These are phyloP conservation scores for Paxillus ammoniavirescens DNA, from an alignment of 768 basidiomycete species.

Conservation along the genomic window DNA sequence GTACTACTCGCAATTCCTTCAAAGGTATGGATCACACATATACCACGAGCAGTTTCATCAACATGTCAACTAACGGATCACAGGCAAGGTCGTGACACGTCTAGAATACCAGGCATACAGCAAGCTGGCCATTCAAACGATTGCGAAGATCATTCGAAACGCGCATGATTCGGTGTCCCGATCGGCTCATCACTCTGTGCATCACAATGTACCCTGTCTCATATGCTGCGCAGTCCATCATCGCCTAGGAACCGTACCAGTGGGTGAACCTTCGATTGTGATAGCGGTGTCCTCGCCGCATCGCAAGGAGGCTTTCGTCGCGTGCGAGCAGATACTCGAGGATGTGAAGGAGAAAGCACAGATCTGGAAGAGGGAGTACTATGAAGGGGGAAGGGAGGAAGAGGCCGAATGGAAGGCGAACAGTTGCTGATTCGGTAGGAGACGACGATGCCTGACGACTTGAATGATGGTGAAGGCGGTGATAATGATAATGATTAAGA, in stretches of 20 bases:
- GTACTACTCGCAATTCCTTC: slow-evolving; percentile 85
- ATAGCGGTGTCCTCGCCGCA: slow-evolving; percentile 85
- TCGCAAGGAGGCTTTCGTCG: slow-evolving; percentile 75
- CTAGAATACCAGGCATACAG: slow-evolving; percentile 86
- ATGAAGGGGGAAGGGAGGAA: slow-evolving; percentile 63
- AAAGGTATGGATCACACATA: slow-evolving; percentile 49
- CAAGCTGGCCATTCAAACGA: slow-evolving; percentile 75
- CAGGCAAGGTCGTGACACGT: slow-evolving; percentile 69
- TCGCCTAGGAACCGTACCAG: slow-evolving; percentile 72
- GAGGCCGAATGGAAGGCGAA: slow-evolving; percentile 74
- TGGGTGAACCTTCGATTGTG: slow-evolving; percentile 80
- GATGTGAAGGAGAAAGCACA: slow-evolving; percentile 79
- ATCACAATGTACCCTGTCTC: slow-evolving; percentile 33
- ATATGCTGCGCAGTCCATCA: slow-evolving; percentile 69
- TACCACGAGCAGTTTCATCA: slow-evolving; percentile 4
- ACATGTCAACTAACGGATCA: slow-evolving; percentile 5
- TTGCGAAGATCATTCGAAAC: slow-evolving; percentile 55
- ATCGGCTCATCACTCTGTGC: slow-evolving; percentile 40
- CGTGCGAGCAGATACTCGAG: slow-evolving; percentile 83
- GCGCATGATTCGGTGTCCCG: slow-evolving; percentile 41
- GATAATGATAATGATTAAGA: neutral
- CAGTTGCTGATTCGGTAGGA: slow-evolving; percentile 20
- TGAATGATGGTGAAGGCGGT: neutral
- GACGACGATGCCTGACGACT: slow-evolving; percentile 1
- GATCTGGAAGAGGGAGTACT: slow-evolving; percentile 92